A percentile compares a stretch with the other conserved stretches of the same genome.
phyloP scores from a whole-genome alignment of 331 rosid species.

The Telfairia occidentalis region DNA sequence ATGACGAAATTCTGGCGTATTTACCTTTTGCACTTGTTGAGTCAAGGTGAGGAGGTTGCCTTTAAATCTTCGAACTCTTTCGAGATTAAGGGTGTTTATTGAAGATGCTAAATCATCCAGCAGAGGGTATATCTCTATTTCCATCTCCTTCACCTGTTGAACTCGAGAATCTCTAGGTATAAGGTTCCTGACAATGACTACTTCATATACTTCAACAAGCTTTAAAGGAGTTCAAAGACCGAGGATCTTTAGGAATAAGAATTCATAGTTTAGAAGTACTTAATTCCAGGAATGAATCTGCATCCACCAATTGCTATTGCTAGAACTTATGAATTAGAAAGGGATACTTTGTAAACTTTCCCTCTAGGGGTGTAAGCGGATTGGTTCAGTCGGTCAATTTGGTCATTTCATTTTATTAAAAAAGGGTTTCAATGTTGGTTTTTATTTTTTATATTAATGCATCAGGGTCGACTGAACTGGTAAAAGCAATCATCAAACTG shows the following conservation, averaged over 20 bases:
- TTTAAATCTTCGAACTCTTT: conserved; percentile 82
- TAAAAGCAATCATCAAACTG: background rate
- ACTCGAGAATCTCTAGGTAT: conserved; percentile 20
- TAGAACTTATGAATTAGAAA: background rate
- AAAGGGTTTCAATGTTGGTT: background rate
- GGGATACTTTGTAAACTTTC: background rate
- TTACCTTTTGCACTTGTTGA: conserved; percentile 92
- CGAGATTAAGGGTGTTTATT: conserved; percentile 73
- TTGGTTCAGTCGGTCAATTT: background rate
- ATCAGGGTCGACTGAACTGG: background rate
- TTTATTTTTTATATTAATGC: background rate
- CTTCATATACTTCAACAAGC: background rate
- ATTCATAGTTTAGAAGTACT: background rate
- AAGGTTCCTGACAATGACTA: background rate
- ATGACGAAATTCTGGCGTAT: conserved; percentile 9
- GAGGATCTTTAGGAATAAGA: background rate
- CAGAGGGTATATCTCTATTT: conserved; percentile 73
- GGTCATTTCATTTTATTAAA: background rate
- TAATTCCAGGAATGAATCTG: background rate
- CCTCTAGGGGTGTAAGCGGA: background rate
- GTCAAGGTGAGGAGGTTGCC: conserved; percentile 91
- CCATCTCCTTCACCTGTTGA: conserved; percentile 59
- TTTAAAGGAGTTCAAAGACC: background rate
- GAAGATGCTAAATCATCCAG: conserved; percentile 74
- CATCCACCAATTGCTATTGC: background rate